phyloP scores from a whole-genome alignment of 1,284 basidiomycete genomes.

The Melampsora abietis-canadensis region DNA sequence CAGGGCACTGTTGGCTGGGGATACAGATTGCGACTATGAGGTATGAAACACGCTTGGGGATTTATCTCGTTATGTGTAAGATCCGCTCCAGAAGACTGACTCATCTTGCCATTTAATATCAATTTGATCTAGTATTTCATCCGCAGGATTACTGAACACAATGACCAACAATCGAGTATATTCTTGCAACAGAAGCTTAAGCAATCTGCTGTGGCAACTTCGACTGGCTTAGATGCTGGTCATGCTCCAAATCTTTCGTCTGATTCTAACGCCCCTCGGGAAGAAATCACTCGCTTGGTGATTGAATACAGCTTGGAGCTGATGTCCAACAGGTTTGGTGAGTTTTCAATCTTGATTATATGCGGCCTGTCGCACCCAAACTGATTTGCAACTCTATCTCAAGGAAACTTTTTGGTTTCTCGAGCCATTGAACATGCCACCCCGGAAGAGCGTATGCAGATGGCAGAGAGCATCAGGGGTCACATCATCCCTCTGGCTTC shows the following conservation, averaged over 20 bases:
- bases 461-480: slow-evolving; percentile 37
- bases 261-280: background rate
- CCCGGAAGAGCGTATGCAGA: slow-evolving; percentile 20
- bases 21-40: slow-evolving; percentile 44
- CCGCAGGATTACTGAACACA: slow-evolving; percentile 42
- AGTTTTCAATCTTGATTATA: background rate
- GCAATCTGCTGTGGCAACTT: slow-evolving; percentile 37
- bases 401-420: slow-evolving; percentile 43
- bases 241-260: background rate
- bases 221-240: slow-evolving; percentile 14
- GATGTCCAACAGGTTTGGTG: slow-evolving; percentile 43
- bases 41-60: background rate
- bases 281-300: slow-evolving; percentile 41
- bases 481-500: slow-evolving; percentile 39
- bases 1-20: slow-evolving; percentile 36
- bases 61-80: background rate
- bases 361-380: background rate
- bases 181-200: slow-evolving; percentile 44
- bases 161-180: slow-evolving; percentile 44
- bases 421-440: slow-evolving; percentile 44
- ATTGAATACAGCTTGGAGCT: slow-evolving; percentile 43
- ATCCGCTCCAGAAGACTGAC: slow-evolving; percentile 1
- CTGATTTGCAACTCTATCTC: background rate
- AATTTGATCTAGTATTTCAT: slow-evolving; percentile 36
- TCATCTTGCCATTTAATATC: background rate